Evolutionary conservation across 1,284 basidiomycete species (phyloP).

Genomic region (Papiliotrema nemorosa): DNA sequence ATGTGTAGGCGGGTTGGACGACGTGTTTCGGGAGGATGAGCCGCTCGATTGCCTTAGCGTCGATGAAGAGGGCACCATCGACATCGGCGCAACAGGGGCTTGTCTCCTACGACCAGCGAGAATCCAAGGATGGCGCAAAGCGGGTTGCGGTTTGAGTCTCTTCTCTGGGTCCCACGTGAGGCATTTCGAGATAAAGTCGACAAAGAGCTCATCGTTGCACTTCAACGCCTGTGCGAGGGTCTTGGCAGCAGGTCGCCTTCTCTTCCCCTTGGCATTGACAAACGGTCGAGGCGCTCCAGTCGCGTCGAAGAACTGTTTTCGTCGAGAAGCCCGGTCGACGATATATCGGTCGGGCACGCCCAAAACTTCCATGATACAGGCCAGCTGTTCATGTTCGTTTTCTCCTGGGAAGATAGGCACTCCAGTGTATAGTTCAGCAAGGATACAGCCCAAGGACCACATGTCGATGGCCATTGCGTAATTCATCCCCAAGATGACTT

Average conservation of each 20-base stretch:
- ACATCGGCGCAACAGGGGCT: constrained; percentile 10
- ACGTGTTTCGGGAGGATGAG: too few relatives aligned
- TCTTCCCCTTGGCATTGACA: constrained; percentile 92
- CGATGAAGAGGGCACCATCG: neutral
- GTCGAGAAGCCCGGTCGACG: constrained; percentile 87
- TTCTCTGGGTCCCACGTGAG: constrained; percentile 97
- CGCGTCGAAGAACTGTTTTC: constrained; percentile 94
- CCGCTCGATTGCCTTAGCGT: neutral
- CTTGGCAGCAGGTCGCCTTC: constrained; percentile 85
- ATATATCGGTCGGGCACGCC: constrained; percentile 93
- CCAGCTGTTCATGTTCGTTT: constrained; percentile 96
- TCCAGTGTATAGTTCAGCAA: constrained; percentile 97
- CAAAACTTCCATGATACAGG: constrained; percentile 99
- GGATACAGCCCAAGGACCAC: constrained; percentile 98
- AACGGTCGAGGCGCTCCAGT: constrained; percentile 88
- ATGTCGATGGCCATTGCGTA: constrained; percentile 94
- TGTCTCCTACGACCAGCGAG: constrained; percentile 57
- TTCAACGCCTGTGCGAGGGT: constrained; percentile 82
- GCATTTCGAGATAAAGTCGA: constrained; percentile 84
- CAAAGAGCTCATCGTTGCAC: constrained; percentile 63
- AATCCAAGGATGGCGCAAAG: constrained; percentile 87
- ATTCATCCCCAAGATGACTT: constrained; percentile 93
- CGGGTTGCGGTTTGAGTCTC: constrained; percentile 88
- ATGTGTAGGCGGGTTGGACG: too few relatives aligned
- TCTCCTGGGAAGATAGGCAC: constrained; percentile 99